Base-by-base conservation (phyloP, 176 grass and related monocot genomes). In the Aegilops tauschii region DNA sequence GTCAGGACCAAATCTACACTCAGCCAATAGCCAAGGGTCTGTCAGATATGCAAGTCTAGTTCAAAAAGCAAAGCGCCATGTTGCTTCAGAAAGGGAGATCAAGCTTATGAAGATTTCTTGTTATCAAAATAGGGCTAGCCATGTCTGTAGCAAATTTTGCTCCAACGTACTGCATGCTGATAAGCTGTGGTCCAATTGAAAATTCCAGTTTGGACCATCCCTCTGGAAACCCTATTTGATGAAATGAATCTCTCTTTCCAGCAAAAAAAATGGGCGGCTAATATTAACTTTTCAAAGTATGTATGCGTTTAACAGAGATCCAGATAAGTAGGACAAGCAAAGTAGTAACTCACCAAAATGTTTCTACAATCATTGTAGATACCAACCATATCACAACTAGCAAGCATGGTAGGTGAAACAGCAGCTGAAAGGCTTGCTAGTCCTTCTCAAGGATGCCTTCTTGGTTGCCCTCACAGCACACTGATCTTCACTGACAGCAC, bases 351-450 rank as follows among this genome's bases (percentile, higher is more conserved):
- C 82, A 88, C 90, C 71, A 25, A 73, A 64, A 84, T 58, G 32
- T 64, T 80, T 70, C 18, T 20, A 58, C 44, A 61, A 59, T 9
- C 9, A 59, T 40, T 62, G 39, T 21, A 3, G 18, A 11, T 42
- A 81, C 39, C 71, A 88, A 71, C 25, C 82, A 28, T 67, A 74
- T 31, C 45, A 76, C 75, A 88, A 72, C 85, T 96, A 96, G 80
- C 91, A 93, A 54, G 82, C 80, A 45, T 90, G 90, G 70, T 89
- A 93, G 44, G 69, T 87, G 88, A 99, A 95, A 73, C 97, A 99
- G 54, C 92, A 92, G 83, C 87, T 99, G 61, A 99, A 86, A 1
- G 77, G 88, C 65, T 90, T 95, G 68, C 85, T 83, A 73, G 61
- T 82, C 66, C 68, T 90, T 45, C 66, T 74, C 37, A 83, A 76